A percentile compares a stretch with the other conserved stretches of the same genome.
Evolutionary conservation across 805 yeast species (phyloP).

Genomic region (Starmerella roubikii): DNA sequence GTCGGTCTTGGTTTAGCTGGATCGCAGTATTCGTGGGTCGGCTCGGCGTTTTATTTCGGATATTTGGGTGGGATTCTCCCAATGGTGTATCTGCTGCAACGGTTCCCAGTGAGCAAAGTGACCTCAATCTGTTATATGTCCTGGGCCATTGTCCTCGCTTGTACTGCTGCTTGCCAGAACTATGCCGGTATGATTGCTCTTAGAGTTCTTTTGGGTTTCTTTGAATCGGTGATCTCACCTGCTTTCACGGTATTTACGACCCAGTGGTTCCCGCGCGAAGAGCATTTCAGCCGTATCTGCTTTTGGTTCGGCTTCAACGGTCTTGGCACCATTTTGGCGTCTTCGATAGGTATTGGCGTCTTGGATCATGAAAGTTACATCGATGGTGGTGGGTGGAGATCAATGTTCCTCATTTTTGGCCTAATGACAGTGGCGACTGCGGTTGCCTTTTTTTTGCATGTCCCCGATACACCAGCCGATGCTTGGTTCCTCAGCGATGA

Average conservation of each 20-base stretch:
- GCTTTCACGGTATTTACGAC: slow-evolving; percentile 42
- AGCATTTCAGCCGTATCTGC: slow-evolving; percentile 35
- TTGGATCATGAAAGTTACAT: slow-evolving; percentile 4
- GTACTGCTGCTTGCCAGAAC: slow-evolving; percentile 33
- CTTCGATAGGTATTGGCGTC: slow-evolving; percentile 20
- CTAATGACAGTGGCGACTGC: slow-evolving; percentile 42
- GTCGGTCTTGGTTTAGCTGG: slow-evolving; percentile 2
- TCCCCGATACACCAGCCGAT: slow-evolving; percentile 44
- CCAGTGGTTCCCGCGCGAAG: slow-evolving; percentile 40
- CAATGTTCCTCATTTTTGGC: slow-evolving; percentile 48
- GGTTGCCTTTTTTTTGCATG: slow-evolving; percentile 32
- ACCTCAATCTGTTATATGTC: slow-evolving; percentile 34
- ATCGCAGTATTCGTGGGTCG: slow-evolving; percentile 30
- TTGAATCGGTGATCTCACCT: slow-evolving; percentile 43
- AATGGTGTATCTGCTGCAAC: slow-evolving; percentile 35
- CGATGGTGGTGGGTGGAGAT: slow-evolving; percentile 41
- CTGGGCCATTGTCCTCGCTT: slow-evolving; percentile 47
- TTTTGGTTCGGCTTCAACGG: slow-evolving; percentile 35
- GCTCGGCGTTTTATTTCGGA: slow-evolving; percentile 48
- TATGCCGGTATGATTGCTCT: slow-evolving; percentile 35
- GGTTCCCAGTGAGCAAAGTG: slow-evolving; percentile 41
- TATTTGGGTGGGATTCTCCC: slow-evolving; percentile 45
- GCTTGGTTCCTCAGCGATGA: slow-evolving; percentile 28
- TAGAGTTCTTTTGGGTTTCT: slow-evolving; percentile 37
- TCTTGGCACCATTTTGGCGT: slow-evolving; percentile 29